Percentiles rank a stretch among this genome's conserved stretches.
Conservation (phyloP, 257 asterid genomes). For the Capsicum chinense region DNA sequence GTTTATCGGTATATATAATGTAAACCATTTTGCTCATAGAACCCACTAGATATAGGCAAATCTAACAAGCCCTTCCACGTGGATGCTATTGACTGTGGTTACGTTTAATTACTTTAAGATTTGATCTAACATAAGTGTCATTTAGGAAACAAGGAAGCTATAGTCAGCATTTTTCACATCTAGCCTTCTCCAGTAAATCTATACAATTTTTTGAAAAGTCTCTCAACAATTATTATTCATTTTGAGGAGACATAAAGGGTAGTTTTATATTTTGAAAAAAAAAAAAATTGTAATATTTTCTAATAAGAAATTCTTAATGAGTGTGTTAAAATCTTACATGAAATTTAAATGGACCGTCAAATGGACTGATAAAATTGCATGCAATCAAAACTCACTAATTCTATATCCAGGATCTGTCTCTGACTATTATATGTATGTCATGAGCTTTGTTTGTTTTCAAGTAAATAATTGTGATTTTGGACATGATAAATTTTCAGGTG, state of each 20-base stretch:
- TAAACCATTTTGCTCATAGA: no score
- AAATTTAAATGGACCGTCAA: neutral
- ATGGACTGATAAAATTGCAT: neutral
- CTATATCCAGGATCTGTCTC: neutral
- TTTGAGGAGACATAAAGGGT: neutral
- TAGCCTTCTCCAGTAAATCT: no score
- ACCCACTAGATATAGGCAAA: no score
- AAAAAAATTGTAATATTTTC: neutral
- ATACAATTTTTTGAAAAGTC: no score
- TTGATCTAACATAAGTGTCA: no score
- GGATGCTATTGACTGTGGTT: no score
- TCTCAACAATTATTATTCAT: neutral
- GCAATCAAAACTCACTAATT: neutral
- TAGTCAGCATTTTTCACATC: no score
- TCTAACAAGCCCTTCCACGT: no score
- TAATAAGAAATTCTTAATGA: neutral
- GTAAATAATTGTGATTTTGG: neutral
- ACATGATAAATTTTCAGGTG: constrained; percentile 42
- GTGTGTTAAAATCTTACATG: neutral
- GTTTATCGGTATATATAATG: no score
- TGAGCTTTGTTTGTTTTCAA: neutral
- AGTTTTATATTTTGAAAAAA: no score
- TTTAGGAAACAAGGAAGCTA: no score
- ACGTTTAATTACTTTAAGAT: no score
- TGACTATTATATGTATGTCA: neutral